Conservation (phyloP, 2,329 filamentous ascomycete species). For the Fusarium lyarnte region DNA sequence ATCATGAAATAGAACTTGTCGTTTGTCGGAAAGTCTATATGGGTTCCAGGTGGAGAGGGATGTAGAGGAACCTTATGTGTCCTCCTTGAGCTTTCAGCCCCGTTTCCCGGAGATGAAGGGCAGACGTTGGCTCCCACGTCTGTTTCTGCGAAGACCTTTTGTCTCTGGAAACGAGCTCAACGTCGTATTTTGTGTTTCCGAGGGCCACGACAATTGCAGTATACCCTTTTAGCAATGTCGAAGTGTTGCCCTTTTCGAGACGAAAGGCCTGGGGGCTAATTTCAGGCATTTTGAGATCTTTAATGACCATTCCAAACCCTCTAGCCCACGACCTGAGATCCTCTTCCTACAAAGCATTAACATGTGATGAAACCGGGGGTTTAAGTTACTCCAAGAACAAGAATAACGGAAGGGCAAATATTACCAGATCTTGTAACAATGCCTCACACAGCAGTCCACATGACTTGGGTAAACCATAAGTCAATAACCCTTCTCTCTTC, state of each 20-base stretch:
- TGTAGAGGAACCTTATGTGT: conserved; percentile 41
- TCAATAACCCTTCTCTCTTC: conserved; percentile 38
- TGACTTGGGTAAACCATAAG: conserved; percentile 40
- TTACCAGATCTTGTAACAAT: conserved; percentile 38
- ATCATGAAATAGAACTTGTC: conserved; percentile 39
- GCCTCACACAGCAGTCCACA: conserved; percentile 37
- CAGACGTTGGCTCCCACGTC: conserved; percentile 36
- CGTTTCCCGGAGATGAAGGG: conserved; percentile 40
- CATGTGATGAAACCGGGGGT: neutral
- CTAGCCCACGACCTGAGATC: conserved; percentile 39
- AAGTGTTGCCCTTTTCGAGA: conserved; percentile 42
- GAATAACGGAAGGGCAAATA: conserved; percentile 5
- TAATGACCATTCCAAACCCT: conserved; percentile 37
- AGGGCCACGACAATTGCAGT: conserved; percentile 41
- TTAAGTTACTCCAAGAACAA: neutral
- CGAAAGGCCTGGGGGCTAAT: conserved; percentile 42
- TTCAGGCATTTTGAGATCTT: conserved; percentile 37
- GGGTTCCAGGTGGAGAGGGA: conserved; percentile 39
- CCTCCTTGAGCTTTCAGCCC: conserved; percentile 39
- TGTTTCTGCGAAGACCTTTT: conserved; percentile 34
- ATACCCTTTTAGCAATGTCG: conserved; percentile 40
- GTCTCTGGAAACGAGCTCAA: conserved; percentile 39
- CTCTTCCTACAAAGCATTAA: conserved; percentile 26
- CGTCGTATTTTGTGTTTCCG: conserved; percentile 39
- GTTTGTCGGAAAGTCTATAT: conserved; percentile 14